Percentiles rank a stretch among this genome's conserved stretches.
These are phyloP conservation scores for Termitomyces sp. DNA, from an alignment of 1,284 basidiomycete genomes.

Conservation along the genomic window DNA sequence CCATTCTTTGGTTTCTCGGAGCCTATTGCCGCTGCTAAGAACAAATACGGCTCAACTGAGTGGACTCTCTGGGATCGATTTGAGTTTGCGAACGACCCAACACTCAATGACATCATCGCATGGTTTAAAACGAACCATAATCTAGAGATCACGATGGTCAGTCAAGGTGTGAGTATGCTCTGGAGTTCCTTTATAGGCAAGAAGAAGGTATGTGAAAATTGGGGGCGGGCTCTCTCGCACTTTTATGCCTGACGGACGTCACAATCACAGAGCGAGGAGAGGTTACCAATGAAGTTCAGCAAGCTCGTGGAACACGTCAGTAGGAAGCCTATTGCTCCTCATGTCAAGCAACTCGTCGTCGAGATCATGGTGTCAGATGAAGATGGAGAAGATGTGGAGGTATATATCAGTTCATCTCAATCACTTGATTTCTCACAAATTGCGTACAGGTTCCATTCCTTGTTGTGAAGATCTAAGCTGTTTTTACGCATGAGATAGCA, in stretches of 20 bases:
- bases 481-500: not conserved
- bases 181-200: constrained; percentile 91
- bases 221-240: constrained; percentile 19
- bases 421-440: not conserved
- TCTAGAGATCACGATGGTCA: constrained; percentile 93
- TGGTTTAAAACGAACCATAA: constrained; percentile 86
- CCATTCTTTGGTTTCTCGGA: constrained; percentile 99
- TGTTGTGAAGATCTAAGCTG: constrained; percentile 45
- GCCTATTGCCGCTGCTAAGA: constrained; percentile 89
- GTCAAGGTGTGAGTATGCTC: constrained; percentile 95
- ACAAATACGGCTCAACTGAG: constrained; percentile 81
- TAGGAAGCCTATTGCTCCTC: constrained; percentile 84
- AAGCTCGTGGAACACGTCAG: constrained; percentile 90
- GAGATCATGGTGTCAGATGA: constrained; percentile 95
- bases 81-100: constrained; percentile 87
- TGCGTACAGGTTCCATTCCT: constrained; percentile 63
- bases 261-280: constrained; percentile 68
- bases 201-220: constrained; percentile 66
- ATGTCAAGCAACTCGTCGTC: constrained; percentile 79
- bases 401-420: constrained; percentile 24
- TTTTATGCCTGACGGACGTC: not conserved
- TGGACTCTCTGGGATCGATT: constrained; percentile 99
- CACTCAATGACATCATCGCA: constrained; percentile 80
- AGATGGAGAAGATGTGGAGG: constrained; percentile 85
- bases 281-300: constrained; percentile 85